Conservation (phyloP, 176 grass and related monocot species). For the Melocanna baccifera region DNA sequence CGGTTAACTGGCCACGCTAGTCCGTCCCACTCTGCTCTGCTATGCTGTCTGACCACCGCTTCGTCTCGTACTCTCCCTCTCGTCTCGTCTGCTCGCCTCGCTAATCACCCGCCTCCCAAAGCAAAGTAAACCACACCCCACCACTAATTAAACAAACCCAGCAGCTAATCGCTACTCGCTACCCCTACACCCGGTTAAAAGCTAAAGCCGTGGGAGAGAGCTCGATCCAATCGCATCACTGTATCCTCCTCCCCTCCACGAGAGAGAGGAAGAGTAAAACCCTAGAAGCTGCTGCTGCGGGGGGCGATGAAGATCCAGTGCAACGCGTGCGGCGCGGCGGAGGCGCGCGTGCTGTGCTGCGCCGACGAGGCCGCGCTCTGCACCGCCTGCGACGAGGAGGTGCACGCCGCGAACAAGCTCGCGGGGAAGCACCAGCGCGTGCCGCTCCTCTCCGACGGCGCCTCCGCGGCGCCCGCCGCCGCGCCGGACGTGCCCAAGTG, state of each 20-base stretch:
- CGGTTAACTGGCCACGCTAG: too few relatives aligned
- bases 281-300: not conserved
- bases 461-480: not conserved
- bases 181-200: not conserved
- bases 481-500: slow-evolving; percentile 56
- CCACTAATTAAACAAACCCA: slow-evolving; percentile 10
- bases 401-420: slow-evolving; percentile 84
- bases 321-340: slow-evolving; percentile 68
- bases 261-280: not conserved
- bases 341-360: slow-evolving; percentile 80
- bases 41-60: not conserved
- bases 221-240: not conserved
- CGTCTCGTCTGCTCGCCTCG: not conserved
- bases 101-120: not conserved
- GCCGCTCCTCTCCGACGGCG: slow-evolving; percentile 45
- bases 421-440: slow-evolving; percentile 84
- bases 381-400: slow-evolving; percentile 69
- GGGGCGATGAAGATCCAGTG: slow-evolving; percentile 85
- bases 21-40: too few relatives aligned
- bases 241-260: not conserved
- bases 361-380: slow-evolving; percentile 93
- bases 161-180: not conserved
- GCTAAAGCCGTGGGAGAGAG: not conserved
- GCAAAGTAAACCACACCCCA: not conserved
- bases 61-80: not conserved